phyloP scores from a whole-genome alignment of 2,329 filamentous ascomycete species.

The Ophiostoma sp. region DNA sequence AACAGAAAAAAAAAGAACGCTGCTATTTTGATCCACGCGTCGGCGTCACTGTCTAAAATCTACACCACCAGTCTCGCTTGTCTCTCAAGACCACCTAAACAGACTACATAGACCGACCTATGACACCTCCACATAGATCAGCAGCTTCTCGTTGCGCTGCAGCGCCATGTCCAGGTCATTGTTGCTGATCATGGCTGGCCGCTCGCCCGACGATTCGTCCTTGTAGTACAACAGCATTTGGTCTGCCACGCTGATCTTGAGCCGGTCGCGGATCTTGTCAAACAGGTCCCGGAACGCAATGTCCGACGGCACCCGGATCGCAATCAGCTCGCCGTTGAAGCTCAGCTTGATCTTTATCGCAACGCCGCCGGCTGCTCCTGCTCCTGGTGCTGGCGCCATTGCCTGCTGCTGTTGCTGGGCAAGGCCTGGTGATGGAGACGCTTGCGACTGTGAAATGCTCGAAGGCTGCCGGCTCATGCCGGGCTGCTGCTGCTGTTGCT shows the following conservation, averaged over 20 bases:
- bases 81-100: neutral
- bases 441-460: slow-evolving; percentile 50
- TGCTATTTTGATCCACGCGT: slow-evolving; percentile 12
- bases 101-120: slow-evolving; percentile 31
- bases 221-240: slow-evolving; percentile 77
- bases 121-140: slow-evolving; percentile 62
- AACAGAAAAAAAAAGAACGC: neutral
- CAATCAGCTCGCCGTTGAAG: slow-evolving; percentile 86
- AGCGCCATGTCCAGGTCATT: slow-evolving; percentile 76
- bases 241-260: slow-evolving; percentile 66
- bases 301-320: slow-evolving; percentile 79
- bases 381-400: neutral
- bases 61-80: neutral
- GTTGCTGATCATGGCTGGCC: slow-evolving; percentile 70
- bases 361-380: neutral
- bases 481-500: slow-evolving; percentile 23
- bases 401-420: slow-evolving; percentile 37
- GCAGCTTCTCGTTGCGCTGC: slow-evolving; percentile 78
- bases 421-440: slow-evolving; percentile 50
- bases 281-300: slow-evolving; percentile 73
- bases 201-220: slow-evolving; percentile 73
- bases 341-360: slow-evolving; percentile 92
- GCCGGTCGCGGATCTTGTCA: slow-evolving; percentile 76
- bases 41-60: slow-evolving; percentile 8
- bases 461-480: slow-evolving; percentile 43